Conservation (phyloP, 345 rosid genomes). For the Camelina neglecta region DNA sequence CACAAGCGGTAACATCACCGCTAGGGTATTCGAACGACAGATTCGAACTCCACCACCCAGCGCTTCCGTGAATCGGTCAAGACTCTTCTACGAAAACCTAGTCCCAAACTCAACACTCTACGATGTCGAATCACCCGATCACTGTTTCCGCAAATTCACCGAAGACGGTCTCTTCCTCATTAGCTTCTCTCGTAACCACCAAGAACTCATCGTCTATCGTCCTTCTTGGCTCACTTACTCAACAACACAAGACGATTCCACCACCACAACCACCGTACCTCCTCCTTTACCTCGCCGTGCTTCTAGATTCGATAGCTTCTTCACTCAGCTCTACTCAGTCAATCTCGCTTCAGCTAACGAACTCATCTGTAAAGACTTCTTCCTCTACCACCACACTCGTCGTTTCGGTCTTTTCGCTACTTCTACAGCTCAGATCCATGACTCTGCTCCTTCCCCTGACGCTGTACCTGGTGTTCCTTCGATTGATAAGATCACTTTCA, state of each 20-base stretch:
- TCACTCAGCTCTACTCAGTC: conserved; percentile 69
- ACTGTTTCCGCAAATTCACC: conserved; percentile 90
- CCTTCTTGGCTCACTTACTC: conserved; percentile 86
- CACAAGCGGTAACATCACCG: conserved; percentile 66
- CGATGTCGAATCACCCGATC: conserved; percentile 90
- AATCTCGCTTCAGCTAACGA: conserved; percentile 85
- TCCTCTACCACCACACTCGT: conserved; percentile 68
- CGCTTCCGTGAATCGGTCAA: conserved; percentile 65
- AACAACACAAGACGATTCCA: conserved; percentile 40
- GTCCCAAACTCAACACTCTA: conserved; percentile 84
- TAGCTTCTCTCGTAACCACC: conserved; percentile 80
- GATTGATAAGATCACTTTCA: conserved; percentile 82
- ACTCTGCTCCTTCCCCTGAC: conserved; percentile 64
- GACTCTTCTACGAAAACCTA: conserved; percentile 90
- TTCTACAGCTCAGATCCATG: conserved; percentile 84
- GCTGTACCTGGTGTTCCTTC: conserved; percentile 87
- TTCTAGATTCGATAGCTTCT: conserved; percentile 83
- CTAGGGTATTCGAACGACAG: conserved; percentile 91
- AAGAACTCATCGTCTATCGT: conserved; percentile 88
- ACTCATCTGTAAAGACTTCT: conserved; percentile 89
- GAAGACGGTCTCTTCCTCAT: conserved; percentile 95
- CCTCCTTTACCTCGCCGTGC: conserved; percentile 65
- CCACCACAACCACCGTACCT: not conserved
- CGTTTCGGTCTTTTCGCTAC: conserved; percentile 92
- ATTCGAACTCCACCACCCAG: conserved; percentile 71